phyloP scores from a whole-genome alignment of 2,329 filamentous ascomycete species.

The Ophiostoma ips region DNA sequence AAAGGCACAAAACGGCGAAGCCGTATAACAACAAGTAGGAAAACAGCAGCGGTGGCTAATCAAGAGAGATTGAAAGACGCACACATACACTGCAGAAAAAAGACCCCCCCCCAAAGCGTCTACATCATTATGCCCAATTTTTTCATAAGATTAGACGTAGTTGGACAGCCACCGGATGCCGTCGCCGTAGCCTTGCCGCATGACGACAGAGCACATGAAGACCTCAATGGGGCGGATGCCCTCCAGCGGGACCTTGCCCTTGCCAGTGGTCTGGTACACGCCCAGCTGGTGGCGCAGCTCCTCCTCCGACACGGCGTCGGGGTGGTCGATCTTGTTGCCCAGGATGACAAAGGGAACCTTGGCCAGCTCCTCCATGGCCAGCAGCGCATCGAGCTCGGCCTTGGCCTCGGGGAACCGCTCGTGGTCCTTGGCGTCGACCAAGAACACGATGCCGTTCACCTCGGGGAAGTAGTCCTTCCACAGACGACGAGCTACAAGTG shows the following conservation, averaged over 20 bases:
- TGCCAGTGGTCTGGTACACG: constrained; percentile 90
- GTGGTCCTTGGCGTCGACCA: constrained; percentile 93
- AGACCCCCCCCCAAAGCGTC: too few relatives aligned
- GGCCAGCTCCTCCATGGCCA: constrained; percentile 90
- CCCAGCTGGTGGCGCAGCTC: constrained; percentile 85
- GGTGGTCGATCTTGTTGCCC: constrained; percentile 99
- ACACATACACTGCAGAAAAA: too few relatives aligned
- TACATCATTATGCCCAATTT: too few relatives aligned
- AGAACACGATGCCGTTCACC: constrained; percentile 92
- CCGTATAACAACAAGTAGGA: too few relatives aligned
- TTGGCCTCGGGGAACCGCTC: constrained; percentile 91
- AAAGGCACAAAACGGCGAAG: too few relatives aligned
- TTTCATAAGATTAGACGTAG: constrained; percentile 65
- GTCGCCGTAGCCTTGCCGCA: constrained; percentile 91
- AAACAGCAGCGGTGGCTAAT: too few relatives aligned
- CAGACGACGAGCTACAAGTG: constrained; percentile 59
- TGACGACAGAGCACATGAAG: constrained; percentile 98
- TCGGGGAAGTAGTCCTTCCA: constrained; percentile 98
- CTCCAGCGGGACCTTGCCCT: constrained; percentile 81
- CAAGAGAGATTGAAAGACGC: too few relatives aligned
- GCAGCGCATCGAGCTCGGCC: constrained; percentile 87
- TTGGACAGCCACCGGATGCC: constrained; percentile 85
- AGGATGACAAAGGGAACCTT: constrained; percentile 95
- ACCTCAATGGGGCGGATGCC: constrained; percentile 91
- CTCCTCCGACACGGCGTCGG: constrained; percentile 87